phyloP scores from a whole-genome alignment of 2,329 filamentous ascomycete genomes.

The Nemania sp. region DNA sequence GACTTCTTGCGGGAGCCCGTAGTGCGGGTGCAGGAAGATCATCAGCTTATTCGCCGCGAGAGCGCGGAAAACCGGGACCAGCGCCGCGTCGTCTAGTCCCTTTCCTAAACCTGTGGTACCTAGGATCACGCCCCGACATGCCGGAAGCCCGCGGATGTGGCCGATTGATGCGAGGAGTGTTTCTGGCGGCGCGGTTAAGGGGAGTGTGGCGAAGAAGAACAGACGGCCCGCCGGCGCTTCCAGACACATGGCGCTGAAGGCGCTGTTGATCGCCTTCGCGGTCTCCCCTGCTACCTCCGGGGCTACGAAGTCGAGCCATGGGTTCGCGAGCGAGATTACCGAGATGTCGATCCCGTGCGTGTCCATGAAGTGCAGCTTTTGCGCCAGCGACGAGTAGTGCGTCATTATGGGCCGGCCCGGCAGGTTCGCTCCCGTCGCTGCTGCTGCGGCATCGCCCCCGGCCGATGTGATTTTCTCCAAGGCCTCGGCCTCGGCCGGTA shows the following conservation, averaged over 20 bases:
- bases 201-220: constrained; percentile 82
- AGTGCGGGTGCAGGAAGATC: constrained; percentile 89
- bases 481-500: constrained; percentile 54
- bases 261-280: constrained; percentile 73
- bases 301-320: constrained; percentile 85
- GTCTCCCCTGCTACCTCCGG: constrained; percentile 62
- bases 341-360: constrained; percentile 79
- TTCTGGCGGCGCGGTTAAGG: constrained; percentile 68
- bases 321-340: constrained; percentile 87
- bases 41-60: constrained; percentile 66
- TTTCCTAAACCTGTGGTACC: constrained; percentile 80
- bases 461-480: constrained; percentile 53
- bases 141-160: constrained; percentile 62
- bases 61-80: constrained; percentile 73
- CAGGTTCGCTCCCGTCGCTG: constrained; percentile 49
- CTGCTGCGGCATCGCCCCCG: constrained; percentile 34
- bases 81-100: constrained; percentile 75
- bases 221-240: constrained; percentile 65
- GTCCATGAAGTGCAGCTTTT: constrained; percentile 89
- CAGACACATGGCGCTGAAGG: constrained; percentile 77
- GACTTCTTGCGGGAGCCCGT: constrained; percentile 78
- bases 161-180: constrained; percentile 67
- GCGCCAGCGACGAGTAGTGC: constrained; percentile 77
- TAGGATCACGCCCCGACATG: constrained; percentile 84
- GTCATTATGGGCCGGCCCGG: constrained; percentile 81